Evolutionary conservation across 2,329 filamentous ascomycete species (phyloP), one percentile per base, ranked within the genome.

Genomic region (Dryadomyces sulphureus): DNA sequence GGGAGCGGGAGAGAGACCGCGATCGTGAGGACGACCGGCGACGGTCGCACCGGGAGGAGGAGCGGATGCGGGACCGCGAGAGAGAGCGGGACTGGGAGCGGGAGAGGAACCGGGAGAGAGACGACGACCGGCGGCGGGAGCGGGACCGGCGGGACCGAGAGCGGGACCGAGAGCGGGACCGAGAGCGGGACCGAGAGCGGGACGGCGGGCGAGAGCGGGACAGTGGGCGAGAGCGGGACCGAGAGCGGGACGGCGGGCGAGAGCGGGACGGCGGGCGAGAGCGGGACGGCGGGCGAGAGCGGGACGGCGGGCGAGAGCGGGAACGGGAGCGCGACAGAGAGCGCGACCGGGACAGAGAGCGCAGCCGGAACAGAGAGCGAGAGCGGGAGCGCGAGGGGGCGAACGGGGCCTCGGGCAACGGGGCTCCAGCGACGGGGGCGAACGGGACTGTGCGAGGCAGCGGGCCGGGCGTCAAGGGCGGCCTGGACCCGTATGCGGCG

Each of bases 401-500:
- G 4, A 25, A 46, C 16, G 45, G 43, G 17, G 38, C 42, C 14
- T 14, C 25, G 12, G 43, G 21, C 7, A 34, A 45, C 5, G 16
- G 24, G 11, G 24, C 12, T 20, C 12, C 49, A 54, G 8, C 55
- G 14, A 35, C 8, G n/a, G 45, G 56, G 41, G 44, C 41, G 7
- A 46, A 57, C 19, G 41, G 27, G 1, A 20, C 32, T 2, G 7
- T 36, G 17, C 20, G 21, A 11, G 21, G 25, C 2, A 20, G 20
- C 3, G 27, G 19, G 3, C 14, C 34, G 7, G 25, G 5, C 8
- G 9, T 14, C n/a, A 43, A 47, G 19, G 27, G 40, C 20, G 42
- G 43, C 42, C 36, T 45, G 49, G 77, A 83, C 52, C 69, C 75
- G n/a, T 80, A 84, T 59, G 80, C 81, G 1, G 65, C 79, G 0